Percentiles rank a stretch among this genome's conserved stretches.
These are phyloP conservation scores for Jimgerdemannia lactiflua DNA, from an alignment of 192 early-diverging fungal species.

Conservation along the genomic window DNA sequence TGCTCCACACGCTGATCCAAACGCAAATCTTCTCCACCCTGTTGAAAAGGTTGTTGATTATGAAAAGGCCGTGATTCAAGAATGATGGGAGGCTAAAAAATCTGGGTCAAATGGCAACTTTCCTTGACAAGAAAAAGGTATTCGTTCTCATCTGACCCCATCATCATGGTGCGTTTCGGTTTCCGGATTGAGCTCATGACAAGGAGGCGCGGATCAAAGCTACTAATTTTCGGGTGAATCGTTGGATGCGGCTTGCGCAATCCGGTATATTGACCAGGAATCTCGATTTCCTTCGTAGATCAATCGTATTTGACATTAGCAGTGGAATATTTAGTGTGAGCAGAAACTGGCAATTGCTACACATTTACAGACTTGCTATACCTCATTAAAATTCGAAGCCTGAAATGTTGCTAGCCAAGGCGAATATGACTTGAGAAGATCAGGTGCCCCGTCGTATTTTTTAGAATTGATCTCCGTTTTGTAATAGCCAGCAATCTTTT, in stretches of 20 bases:
- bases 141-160: constrained; percentile 72
- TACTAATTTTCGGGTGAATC: constrained; percentile 56
- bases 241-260: constrained; percentile 44
- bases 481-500: constrained; percentile 44
- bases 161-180: constrained; percentile 67
- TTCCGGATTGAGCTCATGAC: constrained; percentile 70
- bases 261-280: constrained; percentile 76
- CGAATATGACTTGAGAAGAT: constrained; percentile 60
- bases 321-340: not conserved
- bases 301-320: not conserved
- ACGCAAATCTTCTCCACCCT: constrained; percentile 83
- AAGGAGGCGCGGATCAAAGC: constrained; percentile 60
- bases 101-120: not conserved
- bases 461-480: constrained; percentile 38
- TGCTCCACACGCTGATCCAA: constrained; percentile 79
- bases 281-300: constrained; percentile 49
- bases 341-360: not conserved
- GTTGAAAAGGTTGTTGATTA: not conserved
- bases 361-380: not conserved
- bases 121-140: constrained; percentile 76
- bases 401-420: constrained; percentile 54
- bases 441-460: constrained; percentile 30
- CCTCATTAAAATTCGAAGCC: constrained; percentile 24
- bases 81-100: not conserved
- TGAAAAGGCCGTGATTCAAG: not conserved